These are phyloP conservation scores for Scedosporium aurantiacum DNA, from an alignment of 2,329 filamentous ascomycete species.

Conservation along the genomic window DNA sequence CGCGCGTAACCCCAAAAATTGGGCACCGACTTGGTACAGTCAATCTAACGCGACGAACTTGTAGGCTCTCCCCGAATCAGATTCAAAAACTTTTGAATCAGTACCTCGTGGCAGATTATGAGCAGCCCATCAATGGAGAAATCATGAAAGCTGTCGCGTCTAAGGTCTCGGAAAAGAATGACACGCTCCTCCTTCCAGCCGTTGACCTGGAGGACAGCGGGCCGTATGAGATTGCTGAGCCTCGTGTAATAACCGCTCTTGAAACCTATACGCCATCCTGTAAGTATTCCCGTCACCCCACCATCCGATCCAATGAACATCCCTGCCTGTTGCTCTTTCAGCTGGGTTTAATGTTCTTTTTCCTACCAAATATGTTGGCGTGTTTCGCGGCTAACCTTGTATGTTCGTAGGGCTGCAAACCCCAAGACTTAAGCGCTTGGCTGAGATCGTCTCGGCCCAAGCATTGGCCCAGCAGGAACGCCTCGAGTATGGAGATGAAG, in stretches of 20 bases:
- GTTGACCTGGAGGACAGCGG: slow-evolving; percentile 99
- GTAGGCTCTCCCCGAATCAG: slow-evolving; percentile 89
- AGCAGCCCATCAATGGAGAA: slow-evolving; percentile 97
- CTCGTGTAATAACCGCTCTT: slow-evolving; percentile 84
- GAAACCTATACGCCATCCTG: slow-evolving; percentile 98
- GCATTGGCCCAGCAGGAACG: slow-evolving; percentile 93
- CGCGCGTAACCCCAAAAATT: background rate
- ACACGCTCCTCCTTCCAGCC: slow-evolving; percentile 82
- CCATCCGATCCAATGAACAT: background rate
- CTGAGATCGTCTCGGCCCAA: slow-evolving; percentile 96
- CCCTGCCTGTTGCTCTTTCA: background rate
- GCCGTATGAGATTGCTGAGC: slow-evolving; percentile 96
- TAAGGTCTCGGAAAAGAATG: slow-evolving; percentile 94
- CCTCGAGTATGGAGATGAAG: slow-evolving; percentile 44
- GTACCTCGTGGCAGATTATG: slow-evolving; percentile 96
- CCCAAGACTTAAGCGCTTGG: slow-evolving; percentile 82
- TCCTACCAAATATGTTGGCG: background rate
- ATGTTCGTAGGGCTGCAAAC: slow-evolving; percentile 72
- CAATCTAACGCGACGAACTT: background rate
- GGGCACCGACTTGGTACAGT: background rate
- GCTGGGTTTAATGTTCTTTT: background rate
- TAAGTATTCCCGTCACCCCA: slow-evolving; percentile 36
- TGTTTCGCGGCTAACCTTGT: too few relatives aligned
- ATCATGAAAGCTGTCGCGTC: slow-evolving; percentile 99
- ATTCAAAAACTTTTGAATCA: slow-evolving; percentile 99